phyloP scores from a whole-genome alignment of 1,284 basidiomycete species.

The Inonotus obliquus region DNA sequence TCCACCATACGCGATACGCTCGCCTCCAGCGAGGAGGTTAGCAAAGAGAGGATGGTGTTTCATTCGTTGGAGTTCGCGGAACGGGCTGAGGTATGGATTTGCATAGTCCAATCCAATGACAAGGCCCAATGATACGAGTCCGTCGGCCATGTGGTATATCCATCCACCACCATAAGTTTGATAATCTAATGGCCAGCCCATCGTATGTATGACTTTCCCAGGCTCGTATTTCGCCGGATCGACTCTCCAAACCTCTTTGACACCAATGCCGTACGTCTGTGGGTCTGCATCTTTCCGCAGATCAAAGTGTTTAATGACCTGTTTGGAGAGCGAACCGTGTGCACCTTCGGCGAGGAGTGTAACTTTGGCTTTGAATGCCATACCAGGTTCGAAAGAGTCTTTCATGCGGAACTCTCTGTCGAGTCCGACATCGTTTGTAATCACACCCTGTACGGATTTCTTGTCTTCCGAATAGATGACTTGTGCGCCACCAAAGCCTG shows the following conservation, averaged over 20 bases:
- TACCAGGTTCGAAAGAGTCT: conserved; percentile 91
- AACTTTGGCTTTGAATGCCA: conserved; percentile 93
- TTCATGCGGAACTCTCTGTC: conserved; percentile 79
- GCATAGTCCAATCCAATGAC: conserved; percentile 94
- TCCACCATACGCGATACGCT: conserved; percentile 88
- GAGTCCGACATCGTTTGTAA: conserved; percentile 94
- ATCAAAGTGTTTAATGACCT: conserved; percentile 74
- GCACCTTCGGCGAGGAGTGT: conserved; percentile 97
- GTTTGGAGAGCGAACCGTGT: conserved; percentile 88
- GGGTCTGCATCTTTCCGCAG: conserved; percentile 78
- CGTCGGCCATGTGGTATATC: conserved; percentile 95
- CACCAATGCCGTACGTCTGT: conserved; percentile 94
- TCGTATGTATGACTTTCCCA: conserved; percentile 87
- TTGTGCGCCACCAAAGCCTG: conserved; percentile 91
- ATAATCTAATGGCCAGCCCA: conserved; percentile 90
- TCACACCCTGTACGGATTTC: conserved; percentile 73
- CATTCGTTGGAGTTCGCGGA: conserved; percentile 90
- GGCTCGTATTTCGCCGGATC: conserved; percentile 72
- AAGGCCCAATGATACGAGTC: conserved; percentile 87
- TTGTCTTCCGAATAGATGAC: conserved; percentile 73
- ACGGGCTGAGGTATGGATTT: conserved; percentile 93
- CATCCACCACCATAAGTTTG: conserved; percentile 93
- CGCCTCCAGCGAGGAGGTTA: conserved; percentile 70
- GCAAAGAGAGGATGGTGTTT: conserved; percentile 96
- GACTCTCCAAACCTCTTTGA: conserved; percentile 98